Evolutionary conservation across 176 grass and related monocot genomes (phyloP).

Genomic region (Ampelocalamus luodianensis): DNA sequence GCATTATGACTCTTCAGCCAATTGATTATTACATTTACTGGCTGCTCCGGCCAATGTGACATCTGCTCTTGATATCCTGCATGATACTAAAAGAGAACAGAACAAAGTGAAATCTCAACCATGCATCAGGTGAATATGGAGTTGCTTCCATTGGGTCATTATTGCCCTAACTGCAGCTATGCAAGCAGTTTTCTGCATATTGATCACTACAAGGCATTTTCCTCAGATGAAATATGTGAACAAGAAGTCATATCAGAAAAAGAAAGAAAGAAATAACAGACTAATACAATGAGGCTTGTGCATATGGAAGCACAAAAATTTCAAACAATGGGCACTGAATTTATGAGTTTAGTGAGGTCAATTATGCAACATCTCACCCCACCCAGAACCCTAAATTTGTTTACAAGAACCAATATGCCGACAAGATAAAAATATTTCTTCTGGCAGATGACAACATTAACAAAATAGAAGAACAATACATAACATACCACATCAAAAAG

Average conservation of each 20-base stretch:
- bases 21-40: slow-evolving; percentile 82
- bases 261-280: neutral
- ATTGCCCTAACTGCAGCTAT: slow-evolving; percentile 5
- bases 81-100: slow-evolving; percentile 78
- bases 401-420: slow-evolving; percentile 10
- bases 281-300: neutral
- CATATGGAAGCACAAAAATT: neutral
- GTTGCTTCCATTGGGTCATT: neutral
- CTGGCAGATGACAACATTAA: neutral
- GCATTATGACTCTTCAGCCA: slow-evolving; percentile 76
- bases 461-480: neutral
- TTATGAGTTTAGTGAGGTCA: neutral
- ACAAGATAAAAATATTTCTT: neutral
- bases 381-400: neutral
- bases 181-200: slow-evolving; percentile 5
- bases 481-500: slow-evolving; percentile 84
- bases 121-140: slow-evolving; percentile 15
- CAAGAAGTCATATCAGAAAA: neutral
- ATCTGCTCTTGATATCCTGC: slow-evolving; percentile 96
- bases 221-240: slow-evolving; percentile 6
- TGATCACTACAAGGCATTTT: neutral
- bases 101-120: slow-evolving; percentile 40
- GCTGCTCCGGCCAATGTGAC: slow-evolving; percentile 90
- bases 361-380: neutral
- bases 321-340: neutral